These are phyloP conservation scores for Hyparrhenia diplandra DNA, from an alignment of 176 grass and related monocot genomes.

Conservation along the genomic window DNA sequence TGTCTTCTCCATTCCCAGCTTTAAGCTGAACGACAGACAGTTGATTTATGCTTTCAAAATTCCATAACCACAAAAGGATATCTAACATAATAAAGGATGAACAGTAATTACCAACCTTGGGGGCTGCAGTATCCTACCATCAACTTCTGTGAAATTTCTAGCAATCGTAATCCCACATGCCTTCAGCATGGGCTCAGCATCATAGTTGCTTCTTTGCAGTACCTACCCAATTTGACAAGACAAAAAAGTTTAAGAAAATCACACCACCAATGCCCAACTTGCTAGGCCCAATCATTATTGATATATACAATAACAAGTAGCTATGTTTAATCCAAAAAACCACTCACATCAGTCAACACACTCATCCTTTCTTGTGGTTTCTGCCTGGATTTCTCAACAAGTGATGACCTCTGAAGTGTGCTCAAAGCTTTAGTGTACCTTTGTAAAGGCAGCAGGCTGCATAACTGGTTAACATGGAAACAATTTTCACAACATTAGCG, in stretches of 20 bases:
- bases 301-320: background rate
- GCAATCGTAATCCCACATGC: conserved; percentile 62
- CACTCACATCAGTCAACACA: conserved; percentile 56
- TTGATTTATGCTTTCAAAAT: background rate
- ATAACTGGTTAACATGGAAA: conserved; percentile 49
- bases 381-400: conserved; percentile 93
- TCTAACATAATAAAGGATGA: background rate
- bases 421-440: conserved; percentile 75
- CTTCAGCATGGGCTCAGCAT: conserved; percentile 69
- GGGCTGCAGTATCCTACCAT: conserved; percentile 61
- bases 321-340: background rate
- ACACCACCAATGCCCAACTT: background rate
- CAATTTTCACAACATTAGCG: conserved; percentile 10
- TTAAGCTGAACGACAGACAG: conserved; percentile 48
- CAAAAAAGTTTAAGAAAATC: background rate
- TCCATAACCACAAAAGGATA: background rate
- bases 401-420: conserved; percentile 60
- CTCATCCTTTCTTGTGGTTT: conserved; percentile 85
- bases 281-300: background rate
- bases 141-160: conserved; percentile 59
- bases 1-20: conserved; percentile 68
- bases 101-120: conserved; percentile 40
- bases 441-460: conserved; percentile 54
- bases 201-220: conserved; percentile 54
- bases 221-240: conserved; percentile 36